Conservation (phyloP, 441 rosid species). For the Adansonia rubrostipa region DNA sequence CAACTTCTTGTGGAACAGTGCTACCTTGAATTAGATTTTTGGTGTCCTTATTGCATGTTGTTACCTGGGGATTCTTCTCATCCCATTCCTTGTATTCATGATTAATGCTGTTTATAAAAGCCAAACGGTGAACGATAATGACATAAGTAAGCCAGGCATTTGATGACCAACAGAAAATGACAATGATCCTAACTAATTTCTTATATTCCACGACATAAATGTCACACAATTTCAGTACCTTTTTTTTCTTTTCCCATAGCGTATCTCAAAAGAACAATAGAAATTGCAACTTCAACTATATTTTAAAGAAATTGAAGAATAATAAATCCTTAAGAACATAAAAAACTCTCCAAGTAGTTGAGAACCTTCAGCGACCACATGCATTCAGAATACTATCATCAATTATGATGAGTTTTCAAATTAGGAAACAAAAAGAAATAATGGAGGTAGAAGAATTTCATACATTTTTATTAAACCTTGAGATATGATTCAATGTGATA, state of each 20-base stretch:
- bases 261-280: background rate
- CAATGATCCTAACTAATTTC: background rate
- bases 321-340: background rate
- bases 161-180: conserved; percentile 4
- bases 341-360: background rate
- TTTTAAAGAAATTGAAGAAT: background rate
- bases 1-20: conserved; percentile 89
- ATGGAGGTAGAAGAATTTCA: background rate
- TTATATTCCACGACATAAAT: background rate
- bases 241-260: background rate
- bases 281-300: background rate
- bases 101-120: conserved; percentile 59
- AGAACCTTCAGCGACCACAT: background rate
- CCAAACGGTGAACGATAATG: conserved; percentile 9
- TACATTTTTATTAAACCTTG: background rate
- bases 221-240: background rate
- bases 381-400: background rate
- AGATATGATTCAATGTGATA: background rate
- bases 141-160: conserved; percentile 23
- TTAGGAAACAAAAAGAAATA: background rate
- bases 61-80: conserved; percentile 75
- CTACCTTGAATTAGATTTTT: conserved; percentile 78
- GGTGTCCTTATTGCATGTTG: conserved; percentile 88
- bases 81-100: conserved; percentile 93
- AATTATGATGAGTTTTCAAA: background rate